A percentile compares a stretch with the other conserved stretches of the same genome.
These are phyloP conservation scores for Phaffomyces thermotolerans DNA, from an alignment of 805 yeast genomes.

Conservation along the genomic window DNA sequence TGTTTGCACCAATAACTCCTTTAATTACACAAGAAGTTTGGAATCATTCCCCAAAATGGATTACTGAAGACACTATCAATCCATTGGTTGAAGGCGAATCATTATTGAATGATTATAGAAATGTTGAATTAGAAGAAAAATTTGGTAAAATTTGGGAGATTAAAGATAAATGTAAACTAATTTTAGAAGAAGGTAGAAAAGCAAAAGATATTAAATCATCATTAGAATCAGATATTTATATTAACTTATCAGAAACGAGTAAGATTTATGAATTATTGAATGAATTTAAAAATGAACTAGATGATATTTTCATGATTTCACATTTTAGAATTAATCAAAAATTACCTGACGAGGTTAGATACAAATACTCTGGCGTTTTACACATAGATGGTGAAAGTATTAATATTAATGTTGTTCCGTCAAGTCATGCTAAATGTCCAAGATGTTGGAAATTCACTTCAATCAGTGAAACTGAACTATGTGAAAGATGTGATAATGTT, in stretches of 20 bases:
- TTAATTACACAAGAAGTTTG: slow-evolving; percentile 83
- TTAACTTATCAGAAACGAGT: slow-evolving; percentile 22
- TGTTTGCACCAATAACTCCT: slow-evolving; percentile 79
- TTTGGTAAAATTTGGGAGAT: slow-evolving; percentile 41
- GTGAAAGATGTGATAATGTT: slow-evolving; percentile 55
- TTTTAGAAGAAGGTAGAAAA: slow-evolving; percentile 50
- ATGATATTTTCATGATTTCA: slow-evolving; percentile 60
- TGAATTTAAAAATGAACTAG: slow-evolving; percentile 33
- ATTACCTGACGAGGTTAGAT: slow-evolving; percentile 9
- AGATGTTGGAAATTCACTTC: slow-evolving; percentile 88
- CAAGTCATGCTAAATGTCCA: slow-evolving; percentile 64
- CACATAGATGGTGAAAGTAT: slow-evolving; percentile 25
- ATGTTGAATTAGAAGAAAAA: slow-evolving; percentile 30
- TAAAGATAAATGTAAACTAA: slow-evolving; percentile 40
- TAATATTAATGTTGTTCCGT: slow-evolving; percentile 35
- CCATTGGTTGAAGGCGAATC: slow-evolving; percentile 16
- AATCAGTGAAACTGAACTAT: slow-evolving; percentile 42
- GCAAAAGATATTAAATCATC: slow-evolving; percentile 45
- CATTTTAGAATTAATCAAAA: slow-evolving; percentile 34
- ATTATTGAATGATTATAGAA: slow-evolving; percentile 23
- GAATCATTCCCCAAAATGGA: slow-evolving; percentile 42
- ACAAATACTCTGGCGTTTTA: slow-evolving; percentile 26
- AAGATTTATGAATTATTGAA: slow-evolving; percentile 8
- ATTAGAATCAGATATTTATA: slow-evolving; percentile 46
- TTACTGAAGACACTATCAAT: slow-evolving; percentile 5